Evolutionary conservation across 2,329 filamentous ascomycete species (phyloP).

Genomic region (Aureobasidium sp.): DNA sequence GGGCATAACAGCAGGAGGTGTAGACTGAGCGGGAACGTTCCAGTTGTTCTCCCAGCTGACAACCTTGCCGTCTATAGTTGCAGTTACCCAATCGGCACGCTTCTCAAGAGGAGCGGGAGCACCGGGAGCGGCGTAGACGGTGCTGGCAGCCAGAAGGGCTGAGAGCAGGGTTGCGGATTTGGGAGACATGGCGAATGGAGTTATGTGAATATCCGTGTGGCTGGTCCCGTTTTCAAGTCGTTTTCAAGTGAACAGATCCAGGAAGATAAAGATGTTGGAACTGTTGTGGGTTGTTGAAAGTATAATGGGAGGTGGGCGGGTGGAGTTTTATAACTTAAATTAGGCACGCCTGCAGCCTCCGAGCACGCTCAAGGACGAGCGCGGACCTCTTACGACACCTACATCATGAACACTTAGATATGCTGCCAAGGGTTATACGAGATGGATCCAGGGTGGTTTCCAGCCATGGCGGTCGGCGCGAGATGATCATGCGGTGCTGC

Average conservation of each 20-base stretch:
- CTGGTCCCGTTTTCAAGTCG: neutral
- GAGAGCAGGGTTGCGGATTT: neutral
- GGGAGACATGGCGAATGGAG: neutral
- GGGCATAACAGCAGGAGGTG: neutral
- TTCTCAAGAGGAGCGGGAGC: constrained; percentile 28
- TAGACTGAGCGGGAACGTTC: neutral
- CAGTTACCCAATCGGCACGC: constrained; percentile 27
- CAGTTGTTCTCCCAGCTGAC: constrained; percentile 10
- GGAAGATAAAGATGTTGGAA: neutral
- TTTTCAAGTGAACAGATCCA: neutral
- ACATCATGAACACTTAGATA: neutral
- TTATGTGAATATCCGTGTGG: neutral
- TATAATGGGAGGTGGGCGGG: neutral
- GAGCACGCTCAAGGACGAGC: neutral
- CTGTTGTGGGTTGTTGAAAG: neutral
- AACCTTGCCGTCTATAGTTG: neutral
- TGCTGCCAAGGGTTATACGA: neutral
- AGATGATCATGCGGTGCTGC: neutral
- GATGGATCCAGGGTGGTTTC: neutral
- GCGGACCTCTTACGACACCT: neutral
- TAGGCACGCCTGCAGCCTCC: neutral
- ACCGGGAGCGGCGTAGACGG: neutral
- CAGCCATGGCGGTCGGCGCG: neutral
- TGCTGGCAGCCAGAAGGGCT: neutral
- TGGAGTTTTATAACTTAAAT: neutral